Conservation (phyloP, 2,329 filamentous ascomycete species). For the Pseudodiploospora longispora region DNA sequence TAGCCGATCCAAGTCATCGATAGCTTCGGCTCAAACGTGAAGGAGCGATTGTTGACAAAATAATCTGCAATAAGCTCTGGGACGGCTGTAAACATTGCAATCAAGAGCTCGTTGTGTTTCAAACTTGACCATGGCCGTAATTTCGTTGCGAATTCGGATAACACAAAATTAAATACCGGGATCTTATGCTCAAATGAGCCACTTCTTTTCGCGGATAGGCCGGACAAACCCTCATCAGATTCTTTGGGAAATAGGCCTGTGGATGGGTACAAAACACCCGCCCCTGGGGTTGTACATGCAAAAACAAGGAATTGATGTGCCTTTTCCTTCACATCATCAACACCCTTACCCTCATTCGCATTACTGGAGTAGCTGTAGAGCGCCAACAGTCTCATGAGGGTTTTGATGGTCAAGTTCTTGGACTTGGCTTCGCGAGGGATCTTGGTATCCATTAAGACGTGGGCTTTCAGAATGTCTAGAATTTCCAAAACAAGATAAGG, state of each 20-base stretch:
- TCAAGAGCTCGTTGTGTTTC: conserved; percentile 72
- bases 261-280: conserved; percentile 68
- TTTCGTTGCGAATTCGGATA: conserved; percentile 71
- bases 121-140: conserved; percentile 77
- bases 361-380: conserved; percentile 57
- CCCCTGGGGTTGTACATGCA: conserved; percentile 63
- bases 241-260: conserved; percentile 80
- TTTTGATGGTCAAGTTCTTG: conserved; percentile 65
- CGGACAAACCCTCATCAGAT: conserved; percentile 39
- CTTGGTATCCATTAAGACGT: conserved; percentile 67
- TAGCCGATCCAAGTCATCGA: conserved; percentile 94
- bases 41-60: conserved; percentile 70
- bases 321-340: conserved; percentile 51
- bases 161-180: conserved; percentile 68
- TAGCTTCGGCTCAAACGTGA: conserved; percentile 84
- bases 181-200: conserved; percentile 51
- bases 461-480: conserved; percentile 58
- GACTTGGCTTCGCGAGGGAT: conserved; percentile 68
- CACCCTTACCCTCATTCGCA: conserved; percentile 31
- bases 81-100: conserved; percentile 69
- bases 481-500: conserved; percentile 68
- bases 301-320: conserved; percentile 69
- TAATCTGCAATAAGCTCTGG: conserved; percentile 87
- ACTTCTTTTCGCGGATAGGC: conserved; percentile 17
- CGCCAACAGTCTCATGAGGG: conserved; percentile 62